Evolutionary conservation across 305 asterid species (phyloP).

Genomic region (Solanum hybrid): DNA sequence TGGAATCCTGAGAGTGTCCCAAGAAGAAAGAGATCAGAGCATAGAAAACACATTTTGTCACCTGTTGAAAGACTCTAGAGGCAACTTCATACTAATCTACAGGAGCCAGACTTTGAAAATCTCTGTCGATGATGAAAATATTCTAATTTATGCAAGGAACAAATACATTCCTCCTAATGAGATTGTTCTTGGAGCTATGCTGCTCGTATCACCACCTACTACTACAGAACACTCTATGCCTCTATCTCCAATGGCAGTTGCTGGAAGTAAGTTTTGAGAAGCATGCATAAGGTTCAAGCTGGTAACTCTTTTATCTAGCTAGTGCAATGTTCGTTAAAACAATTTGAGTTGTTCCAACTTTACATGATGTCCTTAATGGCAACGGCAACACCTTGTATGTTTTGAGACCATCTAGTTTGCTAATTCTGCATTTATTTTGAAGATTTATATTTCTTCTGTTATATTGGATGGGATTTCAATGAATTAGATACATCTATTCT

Average conservation of each 20-base stretch:
- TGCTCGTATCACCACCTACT: slow-evolving; percentile 2
- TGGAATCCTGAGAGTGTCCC: slow-evolving; percentile 20
- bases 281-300: not conserved
- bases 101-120: not conserved
- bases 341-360: not conserved
- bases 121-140: slow-evolving; percentile 10
- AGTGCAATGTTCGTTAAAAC: not conserved
- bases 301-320: not conserved
- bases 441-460: not conserved
- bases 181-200: slow-evolving; percentile 43
- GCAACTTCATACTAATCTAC: slow-evolving; percentile 16
- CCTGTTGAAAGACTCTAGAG: slow-evolving; percentile 24
- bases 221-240: not conserved
- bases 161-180: slow-evolving; percentile 27
- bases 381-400: not conserved
- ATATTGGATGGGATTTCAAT: not conserved
- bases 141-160: slow-evolving; percentile 22
- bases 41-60: slow-evolving; percentile 17
- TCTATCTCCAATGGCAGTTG: not conserved
- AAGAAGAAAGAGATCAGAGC: slow-evolving; percentile 33
- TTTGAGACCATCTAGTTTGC: not conserved
- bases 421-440: not conserved
- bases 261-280: not conserved
- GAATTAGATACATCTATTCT: not conserved
- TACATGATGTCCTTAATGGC: not conserved